Percentiles rank a stretch among this genome's conserved stretches.
These are phyloP conservation scores for Boletus sp. DNA, from an alignment of 768 basidiomycete species.

Conservation along the genomic window DNA sequence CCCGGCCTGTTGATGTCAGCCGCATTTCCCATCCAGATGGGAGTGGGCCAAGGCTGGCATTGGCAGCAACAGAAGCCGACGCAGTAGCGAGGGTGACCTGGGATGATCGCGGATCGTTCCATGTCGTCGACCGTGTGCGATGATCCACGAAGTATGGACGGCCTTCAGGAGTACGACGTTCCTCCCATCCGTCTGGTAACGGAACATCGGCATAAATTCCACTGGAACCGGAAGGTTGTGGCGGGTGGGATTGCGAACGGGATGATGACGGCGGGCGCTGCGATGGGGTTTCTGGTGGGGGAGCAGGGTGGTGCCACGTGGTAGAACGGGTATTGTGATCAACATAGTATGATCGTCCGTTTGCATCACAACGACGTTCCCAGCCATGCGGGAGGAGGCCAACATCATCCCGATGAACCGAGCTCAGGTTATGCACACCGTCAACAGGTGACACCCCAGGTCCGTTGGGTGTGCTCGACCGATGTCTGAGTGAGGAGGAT, in stretches of 20 bases:
- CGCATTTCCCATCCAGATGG: constrained; percentile 97
- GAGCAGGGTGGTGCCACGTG: constrained; percentile 65
- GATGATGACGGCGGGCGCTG: constrained; percentile 16
- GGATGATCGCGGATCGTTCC: constrained; percentile 78
- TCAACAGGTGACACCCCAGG: constrained; percentile 4
- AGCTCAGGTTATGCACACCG: constrained; percentile 2
- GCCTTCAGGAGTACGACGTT: constrained; percentile 86
- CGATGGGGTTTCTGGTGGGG: constrained; percentile 22
- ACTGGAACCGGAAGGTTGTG: constrained; percentile 32
- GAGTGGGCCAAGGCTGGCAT: constrained; percentile 70
- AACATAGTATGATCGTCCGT: constrained; percentile 76
- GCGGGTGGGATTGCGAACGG: constrained; percentile 15
- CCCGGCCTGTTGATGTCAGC: constrained; percentile 75
- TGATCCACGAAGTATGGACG: constrained; percentile 76
- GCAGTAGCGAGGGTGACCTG: constrained; percentile 47
- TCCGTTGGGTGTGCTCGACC: constrained; percentile 7
- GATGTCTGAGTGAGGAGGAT: constrained; percentile 15
- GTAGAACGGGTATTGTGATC: constrained; percentile 83
- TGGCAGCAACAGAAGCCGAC: constrained; percentile 43
- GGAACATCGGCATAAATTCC: constrained; percentile 57
- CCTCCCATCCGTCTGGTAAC: constrained; percentile 90
- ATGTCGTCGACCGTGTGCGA: constrained; percentile 82
- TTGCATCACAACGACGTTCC: constrained; percentile 75
- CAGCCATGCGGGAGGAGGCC: constrained; percentile 72
- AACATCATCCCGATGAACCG: constrained; percentile 53